These are phyloP conservation scores for Neonectria magnoliae DNA, from an alignment of 2,329 filamentous ascomycete species.

Conservation along the genomic window DNA sequence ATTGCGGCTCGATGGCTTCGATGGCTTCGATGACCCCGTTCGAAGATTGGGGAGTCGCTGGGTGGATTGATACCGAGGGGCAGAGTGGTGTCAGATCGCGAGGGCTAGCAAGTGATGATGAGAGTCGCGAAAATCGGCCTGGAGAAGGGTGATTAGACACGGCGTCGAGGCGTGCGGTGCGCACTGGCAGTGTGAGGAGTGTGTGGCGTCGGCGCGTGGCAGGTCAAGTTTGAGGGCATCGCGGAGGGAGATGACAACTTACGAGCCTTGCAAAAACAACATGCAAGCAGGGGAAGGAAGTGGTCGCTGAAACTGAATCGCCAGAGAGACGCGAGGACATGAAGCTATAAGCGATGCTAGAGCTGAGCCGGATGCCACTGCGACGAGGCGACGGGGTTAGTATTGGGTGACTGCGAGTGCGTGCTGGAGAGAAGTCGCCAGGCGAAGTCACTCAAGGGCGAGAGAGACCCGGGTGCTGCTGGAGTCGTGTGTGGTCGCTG, in stretches of 20 bases:
- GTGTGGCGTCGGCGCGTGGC: not conserved
- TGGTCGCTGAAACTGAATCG: slow-evolving; percentile 25
- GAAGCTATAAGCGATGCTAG: slow-evolving; percentile 42
- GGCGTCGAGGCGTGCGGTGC: not conserved
- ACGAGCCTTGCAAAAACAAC: slow-evolving; percentile 41
- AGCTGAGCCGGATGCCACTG: slow-evolving; percentile 18
- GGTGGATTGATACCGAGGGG: slow-evolving; percentile 11
- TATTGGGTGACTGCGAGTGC: slow-evolving; percentile 19
- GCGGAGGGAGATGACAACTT: slow-evolving; percentile 29
- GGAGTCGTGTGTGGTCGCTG: slow-evolving; percentile 9
- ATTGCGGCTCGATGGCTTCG: slow-evolving; percentile 43
- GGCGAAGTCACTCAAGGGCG: slow-evolving; percentile 29
- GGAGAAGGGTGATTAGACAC: slow-evolving; percentile 16
- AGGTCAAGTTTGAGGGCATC: slow-evolving; percentile 8
- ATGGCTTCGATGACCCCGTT: slow-evolving; percentile 7
- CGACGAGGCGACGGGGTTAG: slow-evolving; percentile 33
- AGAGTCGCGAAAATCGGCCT: slow-evolving; percentile 31
- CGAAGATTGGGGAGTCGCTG: slow-evolving; percentile 9
- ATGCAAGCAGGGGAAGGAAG: slow-evolving; percentile 39
- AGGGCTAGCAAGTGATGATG: slow-evolving; percentile 29
- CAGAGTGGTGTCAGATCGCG: slow-evolving; percentile 19
- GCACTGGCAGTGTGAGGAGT: not conserved
- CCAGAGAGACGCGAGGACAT: slow-evolving; percentile 31
- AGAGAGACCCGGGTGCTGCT: slow-evolving; percentile 19
- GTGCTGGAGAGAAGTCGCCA: slow-evolving; percentile 24